Evolutionary conservation across 1,139 yeast species (phyloP).

Genomic region (Taphrina pruni): DNA sequence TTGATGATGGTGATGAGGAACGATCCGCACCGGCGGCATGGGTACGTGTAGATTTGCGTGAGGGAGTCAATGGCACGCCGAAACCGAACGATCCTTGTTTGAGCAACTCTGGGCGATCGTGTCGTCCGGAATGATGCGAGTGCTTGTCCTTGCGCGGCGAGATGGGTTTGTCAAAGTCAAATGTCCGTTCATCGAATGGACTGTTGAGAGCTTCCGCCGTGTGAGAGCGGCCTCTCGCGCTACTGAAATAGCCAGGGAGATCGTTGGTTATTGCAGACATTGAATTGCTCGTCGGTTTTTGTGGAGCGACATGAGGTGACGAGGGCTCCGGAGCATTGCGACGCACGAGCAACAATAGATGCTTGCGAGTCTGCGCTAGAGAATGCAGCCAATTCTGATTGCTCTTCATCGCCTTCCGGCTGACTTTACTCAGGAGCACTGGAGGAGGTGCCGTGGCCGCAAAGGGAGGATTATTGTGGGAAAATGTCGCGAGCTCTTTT

Average conservation of each 20-base stretch:
- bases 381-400: conserved; percentile 32
- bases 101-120: conserved; percentile 27
- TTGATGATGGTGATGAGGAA: background rate
- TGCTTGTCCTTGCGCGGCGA: conserved; percentile 25
- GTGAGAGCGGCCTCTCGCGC: conserved; percentile 16
- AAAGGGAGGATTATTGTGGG: conserved; percentile 38
- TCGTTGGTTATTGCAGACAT: conserved; percentile 33
- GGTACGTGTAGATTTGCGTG: conserved; percentile 16
- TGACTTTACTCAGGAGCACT: conserved; percentile 25
- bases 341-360: conserved; percentile 27
- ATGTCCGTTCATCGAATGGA: conserved; percentile 38
- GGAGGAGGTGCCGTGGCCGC: conserved; percentile 38
- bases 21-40: background rate
- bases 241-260: conserved; percentile 18
- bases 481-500: conserved; percentile 29
- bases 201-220: conserved; percentile 23
- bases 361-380: conserved; percentile 36
- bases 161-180: conserved; percentile 33
- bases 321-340: conserved; percentile 35
- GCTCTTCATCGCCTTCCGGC: conserved; percentile 32
- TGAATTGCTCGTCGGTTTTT: conserved; percentile 23
- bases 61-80: conserved; percentile 38
- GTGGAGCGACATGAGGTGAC: conserved; percentile 35
- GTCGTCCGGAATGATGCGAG: conserved; percentile 1
- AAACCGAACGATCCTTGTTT: conserved; percentile 35